Evolutionary conservation across 108 stramenopile species (phyloP).

Genomic region (Craspedostauros australis): DNA sequence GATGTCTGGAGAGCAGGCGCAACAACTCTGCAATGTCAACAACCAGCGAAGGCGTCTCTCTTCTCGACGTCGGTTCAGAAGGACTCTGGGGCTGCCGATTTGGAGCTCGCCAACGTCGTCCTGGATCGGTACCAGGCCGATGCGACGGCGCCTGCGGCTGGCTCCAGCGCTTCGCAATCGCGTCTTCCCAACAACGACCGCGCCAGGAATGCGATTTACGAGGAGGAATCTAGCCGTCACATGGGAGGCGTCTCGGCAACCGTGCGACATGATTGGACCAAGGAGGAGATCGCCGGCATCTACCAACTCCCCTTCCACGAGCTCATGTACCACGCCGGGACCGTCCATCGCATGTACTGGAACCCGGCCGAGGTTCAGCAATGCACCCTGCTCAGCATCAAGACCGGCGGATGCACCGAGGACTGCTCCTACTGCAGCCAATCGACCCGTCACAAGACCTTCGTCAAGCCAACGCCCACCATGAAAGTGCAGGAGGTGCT

Average conservation of each 20-base stretch:
- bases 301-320: slow-evolving; percentile 92
- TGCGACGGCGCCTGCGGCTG: no score
- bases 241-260: slow-evolving; percentile 67
- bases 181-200: slow-evolving; percentile 69
- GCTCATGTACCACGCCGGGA: slow-evolving; percentile 91
- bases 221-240: slow-evolving; percentile 52
- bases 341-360: slow-evolving; percentile 97
- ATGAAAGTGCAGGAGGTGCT: slow-evolving; percentile 98
- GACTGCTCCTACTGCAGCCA: slow-evolving; percentile 97
- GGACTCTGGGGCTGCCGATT: no score
- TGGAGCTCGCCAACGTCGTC: not conserved
- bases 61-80: no score
- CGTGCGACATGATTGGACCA: slow-evolving; percentile 91
- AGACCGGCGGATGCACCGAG: slow-evolving; percentile 98
- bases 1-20: no score
- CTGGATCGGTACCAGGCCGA: slow-evolving; percentile 3
- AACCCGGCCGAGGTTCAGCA: slow-evolving; percentile 95
- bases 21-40: no score
- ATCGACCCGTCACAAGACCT: slow-evolving; percentile 92
- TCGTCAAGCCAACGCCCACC: slow-evolving; percentile 96
- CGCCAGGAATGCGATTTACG: slow-evolving; percentile 68
- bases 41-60: no score
- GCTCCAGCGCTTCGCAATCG: no score
- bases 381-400: slow-evolving; percentile 94
- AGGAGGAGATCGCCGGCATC: slow-evolving; percentile 85